Percentiles rank a stretch among this genome's conserved stretches.
These are phyloP conservation scores for Dactylellina cionopaga DNA, from an alignment of 2,329 filamentous ascomycete species.

Conservation along the genomic window DNA sequence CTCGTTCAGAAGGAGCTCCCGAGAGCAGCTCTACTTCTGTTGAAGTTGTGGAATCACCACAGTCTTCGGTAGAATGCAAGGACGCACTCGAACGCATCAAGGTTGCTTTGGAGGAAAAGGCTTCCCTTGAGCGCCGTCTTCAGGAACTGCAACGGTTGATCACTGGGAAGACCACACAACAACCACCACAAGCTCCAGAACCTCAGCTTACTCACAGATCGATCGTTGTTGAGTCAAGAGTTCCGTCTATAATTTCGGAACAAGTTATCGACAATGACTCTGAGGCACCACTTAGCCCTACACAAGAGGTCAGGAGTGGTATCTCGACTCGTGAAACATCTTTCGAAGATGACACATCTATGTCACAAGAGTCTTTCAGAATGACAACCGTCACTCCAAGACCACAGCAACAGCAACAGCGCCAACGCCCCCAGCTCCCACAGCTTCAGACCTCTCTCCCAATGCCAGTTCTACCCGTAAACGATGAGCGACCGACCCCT, in stretches of 20 bases:
- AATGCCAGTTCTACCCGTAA: slow-evolving; percentile 3
- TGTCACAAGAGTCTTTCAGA: slow-evolving; percentile 2
- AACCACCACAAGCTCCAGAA: neutral
- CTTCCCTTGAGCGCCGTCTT: slow-evolving; percentile 37
- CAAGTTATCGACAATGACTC: slow-evolving; percentile 9
- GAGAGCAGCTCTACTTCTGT: neutral
- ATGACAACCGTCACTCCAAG: neutral
- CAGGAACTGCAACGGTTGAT: slow-evolving; percentile 41
- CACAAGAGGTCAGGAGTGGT: slow-evolving; percentile 3
- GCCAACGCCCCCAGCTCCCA: slow-evolving; percentile 38
- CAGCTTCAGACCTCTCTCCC: slow-evolving; percentile 41
- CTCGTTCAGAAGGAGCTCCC: slow-evolving; percentile 2
- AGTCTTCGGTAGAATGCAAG: slow-evolving; percentile 30
- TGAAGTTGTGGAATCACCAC: neutral
- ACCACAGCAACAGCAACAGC: slow-evolving; percentile 15
- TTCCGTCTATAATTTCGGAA: slow-evolving; percentile 1
- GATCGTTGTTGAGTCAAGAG: slow-evolving; percentile 15
- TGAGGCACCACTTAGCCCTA: neutral
- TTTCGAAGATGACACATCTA: slow-evolving; percentile 38
- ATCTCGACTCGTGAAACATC: slow-evolving; percentile 31
- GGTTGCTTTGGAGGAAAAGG: slow-evolving; percentile 42
- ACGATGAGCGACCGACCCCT: slow-evolving; percentile 34
- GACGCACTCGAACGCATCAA: slow-evolving; percentile 46
- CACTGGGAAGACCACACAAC: slow-evolving; percentile 13
- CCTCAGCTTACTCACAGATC: neutral